Base-by-base conservation (phyloP, 805 yeast species). In the Candida ficus region DNA sequence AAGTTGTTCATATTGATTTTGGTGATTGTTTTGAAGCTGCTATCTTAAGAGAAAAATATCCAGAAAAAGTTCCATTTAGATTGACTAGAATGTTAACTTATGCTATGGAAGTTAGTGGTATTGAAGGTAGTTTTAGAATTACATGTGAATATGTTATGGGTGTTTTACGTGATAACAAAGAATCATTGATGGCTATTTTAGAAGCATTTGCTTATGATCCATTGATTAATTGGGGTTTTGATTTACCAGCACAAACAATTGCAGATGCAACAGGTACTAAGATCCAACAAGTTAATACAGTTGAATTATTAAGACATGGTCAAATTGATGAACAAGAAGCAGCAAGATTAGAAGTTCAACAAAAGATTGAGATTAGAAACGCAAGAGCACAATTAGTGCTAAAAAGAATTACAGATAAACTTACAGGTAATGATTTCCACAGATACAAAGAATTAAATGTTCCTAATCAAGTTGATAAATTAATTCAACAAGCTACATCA, bases 11-110 rank as follows among this genome's bases (percentile, higher is more conserved):
- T 59, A 91, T 93, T 63, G 99, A 93, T 71, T 93, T 91, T 64
- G 99, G 99, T 50, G 99, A 93, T 60, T 93, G 99, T 74, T 93
- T 93, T 57, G 99, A 93, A 60, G 96, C 98, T 2, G 99, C 99
- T 0, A 89, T 91, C 37, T 66, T 93, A 45, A 77, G 99, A 50
- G 99, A 95, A 52, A 93, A 93, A 59, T 95, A 85, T 61, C 99
- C 99, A 0, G 99, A 93, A 56, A 91, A 90, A 61, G 99, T 93
- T 19, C 99, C 99, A 7, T 93, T 93, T 68, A 75, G 99, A 61
- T 72, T 93, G 43, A 93, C 99, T 0, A 72, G 99, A 62, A 93
- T 93, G 99, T 71, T 95, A 49, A 89, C 95, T 18, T 89, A 89
- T 61, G 99, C 98, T 0, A 91, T 93, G 97, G 99, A 95, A 61